Base-by-base conservation (phyloP, 1,284 basidiomycete species). In the Erythrobasidium hasegawianum region DNA sequence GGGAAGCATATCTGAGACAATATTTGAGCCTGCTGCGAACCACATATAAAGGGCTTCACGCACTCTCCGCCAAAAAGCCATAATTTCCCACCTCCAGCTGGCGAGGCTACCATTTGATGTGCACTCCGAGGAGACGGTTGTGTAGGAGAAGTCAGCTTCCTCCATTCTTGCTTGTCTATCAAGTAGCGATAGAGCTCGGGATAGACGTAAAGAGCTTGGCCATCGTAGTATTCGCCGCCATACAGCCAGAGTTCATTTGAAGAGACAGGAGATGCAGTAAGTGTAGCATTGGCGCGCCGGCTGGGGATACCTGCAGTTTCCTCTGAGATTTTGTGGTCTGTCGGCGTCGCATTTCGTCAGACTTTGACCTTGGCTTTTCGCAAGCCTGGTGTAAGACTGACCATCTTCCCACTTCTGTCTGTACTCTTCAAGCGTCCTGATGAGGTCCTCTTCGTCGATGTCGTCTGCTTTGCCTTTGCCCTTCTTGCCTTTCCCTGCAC, bases 161-260 rank as follows among this genome's bases (percentile, higher is more conserved):
- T 81, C 90, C 90, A 92, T 80, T 93, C 90, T 71, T 91, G 85
- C 84, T 90, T 92, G 39, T 89, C 87, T 0, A 88, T 87, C 0
- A 84, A 82, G 75, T 90, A 92, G 38, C 90, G 81, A 75, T 87
- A 91, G 0, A 89, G 84, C 73, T 91, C 88, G 69, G 86, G 86
- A 77, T 88, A 89, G 76, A 88, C 87, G 73, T 87, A 83, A 14
- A n/a, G 66, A 70, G 11, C 57, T 66, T 27, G 84, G 67, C 92
- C 90, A 56, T 91, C 88, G 75, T 90, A 93, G 76, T 85, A 90
- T 75, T 92, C 89, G 4, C 89, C 87, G 0, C 87, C 87, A 40
- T 53, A 59, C 20, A 64, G 56, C 87, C 68, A 64, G 24, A 68
- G 67, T 2, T 57, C 38, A 27, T 62, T 55, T n/a, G 47, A 45